Base-by-base conservation (phyloP, 257 asterid species). In the Primulina eburnea region DNA sequence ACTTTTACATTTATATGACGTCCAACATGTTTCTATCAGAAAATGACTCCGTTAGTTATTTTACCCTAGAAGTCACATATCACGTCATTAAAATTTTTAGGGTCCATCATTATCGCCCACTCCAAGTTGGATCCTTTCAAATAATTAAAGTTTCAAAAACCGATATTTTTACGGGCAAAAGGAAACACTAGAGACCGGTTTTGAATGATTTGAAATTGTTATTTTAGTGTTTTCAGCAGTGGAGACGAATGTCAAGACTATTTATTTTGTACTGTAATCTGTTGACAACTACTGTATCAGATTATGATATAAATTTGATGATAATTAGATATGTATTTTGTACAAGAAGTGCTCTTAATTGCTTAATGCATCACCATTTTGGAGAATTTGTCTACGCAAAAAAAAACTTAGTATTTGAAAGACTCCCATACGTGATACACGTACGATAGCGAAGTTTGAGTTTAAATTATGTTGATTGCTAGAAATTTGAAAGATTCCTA, bases 211-310 rank as follows among this genome's bases (percentile, higher is more conserved):
- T 37, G 43, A 4, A 37, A 37, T 37, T 40, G 17, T 17, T 2
- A 11, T 40, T 40, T 40, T 40, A 40, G 52, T 40, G 52, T 40
- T 40, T 9, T 40, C 17, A 40, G 52, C 17, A 59, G 47, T 64
- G 64, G 50, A 71, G 71, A 55, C 4, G 75, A 68, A 47, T 47
- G 26, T 60, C 28, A 71, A 66, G 33, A 35, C n/a, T 62, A 55
- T 59, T 47, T 57, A 32, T 58, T 70, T 58, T 55, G 6, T 7
- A 55, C 34, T 29, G n/a, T 9, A 57, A 32, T 37, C 66, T 10
- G 50, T 53, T 37, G 60, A 40, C 47, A 61, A 18, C 69, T 47
- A 56, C 18, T 12, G 37, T 71, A 33, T 64, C 50, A 33, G 70
- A 64, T 8, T 59, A 21, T 32, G 75, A 38, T 40, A 59, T 43